Evolutionary conservation across 2,329 filamentous ascomycete species (phyloP), one percentile per base, ranked within the genome.

Genomic region (Ophiosphaerella herpotricha): DNA sequence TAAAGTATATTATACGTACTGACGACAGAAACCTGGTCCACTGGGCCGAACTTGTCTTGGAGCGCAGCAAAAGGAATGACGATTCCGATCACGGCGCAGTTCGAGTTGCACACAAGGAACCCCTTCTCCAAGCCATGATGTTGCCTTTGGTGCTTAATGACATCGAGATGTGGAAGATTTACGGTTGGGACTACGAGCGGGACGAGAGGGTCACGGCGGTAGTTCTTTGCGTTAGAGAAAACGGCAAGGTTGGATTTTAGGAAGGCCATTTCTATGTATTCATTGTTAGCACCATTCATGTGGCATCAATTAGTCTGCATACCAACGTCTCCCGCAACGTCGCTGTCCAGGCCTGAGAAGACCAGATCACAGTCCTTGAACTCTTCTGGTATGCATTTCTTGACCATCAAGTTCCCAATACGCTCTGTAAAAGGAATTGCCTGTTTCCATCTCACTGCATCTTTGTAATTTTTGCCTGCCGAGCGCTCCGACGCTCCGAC

Each of bases 151-250:
- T 95, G 87, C n/a, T 89, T 87, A 70, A 97, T 93, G 54, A 97
- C 82, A 68, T 88, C 84, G 65, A 97, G 83, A 75, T 97, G 93
- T 37, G 84, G 77, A 11, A 96, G 85, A 79, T 97, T 97, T 74
- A 97, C 92, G 16, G 91, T 96, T 1, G 94, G 94, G 7, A 97
- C 92, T 58, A 97, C 89, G 68, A 97, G 86, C 9, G 94, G 94
- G 2, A 97, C 91, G 41, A 93, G 80, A 16, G 91, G 91, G 72
- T 96, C 87, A 71, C 88, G 88, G 65, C 94, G 89, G 82, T 96
- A 91, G 83, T 97, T 97, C 77, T 97, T 97, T 43, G 94, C 92
- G 75, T 97, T 99, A 66, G 91, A 96, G 80, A 99, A 97, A 72
- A 97, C 89, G 66, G 90, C 86, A 43, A 97, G 85, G 68, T 96